phyloP scores from a whole-genome alignment of 495 filamentous ascomycete genomes.

The Trichocladium uniseriatum region DNA sequence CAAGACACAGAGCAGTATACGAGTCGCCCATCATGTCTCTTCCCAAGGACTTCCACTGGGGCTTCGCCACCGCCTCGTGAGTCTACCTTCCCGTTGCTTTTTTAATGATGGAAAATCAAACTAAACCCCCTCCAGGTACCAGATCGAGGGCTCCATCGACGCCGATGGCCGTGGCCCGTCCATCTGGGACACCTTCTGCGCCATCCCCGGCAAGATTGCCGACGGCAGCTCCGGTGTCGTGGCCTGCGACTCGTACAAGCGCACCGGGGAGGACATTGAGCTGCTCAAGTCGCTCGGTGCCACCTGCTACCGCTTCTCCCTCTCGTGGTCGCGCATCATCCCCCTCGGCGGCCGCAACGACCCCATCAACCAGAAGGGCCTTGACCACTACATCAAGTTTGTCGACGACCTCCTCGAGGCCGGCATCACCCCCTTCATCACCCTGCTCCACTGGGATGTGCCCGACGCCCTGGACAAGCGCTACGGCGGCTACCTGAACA shows the following conservation, averaged over 20 bases:
- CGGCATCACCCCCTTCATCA: slow-evolving; percentile 52
- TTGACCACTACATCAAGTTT: slow-evolving; percentile 53
- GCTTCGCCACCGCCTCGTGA: slow-evolving; percentile 70
- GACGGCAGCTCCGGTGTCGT: slow-evolving; percentile 58
- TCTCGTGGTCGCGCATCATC: slow-evolving; percentile 68
- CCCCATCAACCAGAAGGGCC: slow-evolving; percentile 49
- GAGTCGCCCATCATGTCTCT: slow-evolving; percentile 40
- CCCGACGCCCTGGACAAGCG: slow-evolving; percentile 51
- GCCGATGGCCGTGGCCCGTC: slow-evolving; percentile 63
- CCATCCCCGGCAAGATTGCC: slow-evolving; percentile 64
- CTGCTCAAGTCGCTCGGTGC: slow-evolving; percentile 58
- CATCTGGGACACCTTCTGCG: slow-evolving; percentile 72
- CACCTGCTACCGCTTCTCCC: slow-evolving; percentile 62
- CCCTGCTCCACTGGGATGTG: slow-evolving; percentile 57
- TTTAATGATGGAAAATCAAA: no score
- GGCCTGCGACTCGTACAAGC: slow-evolving; percentile 70
- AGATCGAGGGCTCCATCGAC: slow-evolving; percentile 61
- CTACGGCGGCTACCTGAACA: slow-evolving; percentile 52
- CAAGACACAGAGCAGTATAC: not conserved
- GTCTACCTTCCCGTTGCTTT: slow-evolving; percentile 14
- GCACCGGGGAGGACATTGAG: slow-evolving; percentile 62
- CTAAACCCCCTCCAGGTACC: slow-evolving; percentile 58
- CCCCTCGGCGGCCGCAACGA: slow-evolving; percentile 55
- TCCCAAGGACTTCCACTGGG: slow-evolving; percentile 70
- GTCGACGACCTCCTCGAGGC: slow-evolving; percentile 50